Conservation (phyloP, 768 basidiomycete genomes). For the Dioszegia hungarica region DNA sequence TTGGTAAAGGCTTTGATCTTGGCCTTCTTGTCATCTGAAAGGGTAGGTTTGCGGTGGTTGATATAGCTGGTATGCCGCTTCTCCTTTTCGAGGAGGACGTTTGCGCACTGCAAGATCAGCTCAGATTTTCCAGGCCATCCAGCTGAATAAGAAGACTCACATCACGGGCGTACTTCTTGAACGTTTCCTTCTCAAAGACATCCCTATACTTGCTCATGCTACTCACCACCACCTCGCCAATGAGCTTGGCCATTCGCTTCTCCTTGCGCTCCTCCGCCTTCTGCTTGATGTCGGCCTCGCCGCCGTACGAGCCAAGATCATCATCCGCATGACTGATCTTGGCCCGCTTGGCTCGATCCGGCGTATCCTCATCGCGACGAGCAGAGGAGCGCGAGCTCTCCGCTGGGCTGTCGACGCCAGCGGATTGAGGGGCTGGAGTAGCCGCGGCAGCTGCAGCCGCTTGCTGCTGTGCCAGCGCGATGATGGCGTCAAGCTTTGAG, state of each 20-base stretch:
- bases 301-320: background rate
- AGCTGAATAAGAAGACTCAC: slow-evolving; percentile 52
- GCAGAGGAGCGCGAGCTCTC: slow-evolving; percentile 26
- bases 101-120: slow-evolving; percentile 62
- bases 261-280: slow-evolving; percentile 53
- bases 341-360: slow-evolving; percentile 24
- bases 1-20: slow-evolving; percentile 94
- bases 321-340: slow-evolving; percentile 9
- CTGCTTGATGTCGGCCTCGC: too few relatives aligned
- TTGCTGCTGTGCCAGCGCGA: slow-evolving; percentile 48
- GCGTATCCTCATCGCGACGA: slow-evolving; percentile 17
- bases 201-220: slow-evolving; percentile 84
- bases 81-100: slow-evolving; percentile 86
- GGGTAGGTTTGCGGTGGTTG: slow-evolving; percentile 63
- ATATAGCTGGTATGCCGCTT: slow-evolving; percentile 79
- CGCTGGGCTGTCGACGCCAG: slow-evolving; percentile 16
- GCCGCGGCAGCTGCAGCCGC: slow-evolving; percentile 14
- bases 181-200: slow-evolving; percentile 66
- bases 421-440: background rate
- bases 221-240: slow-evolving; percentile 85
- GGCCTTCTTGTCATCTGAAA: slow-evolving; percentile 76
- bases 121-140: background rate
- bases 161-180: slow-evolving; percentile 95
- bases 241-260: slow-evolving; percentile 72
- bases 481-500: slow-evolving; percentile 47